Conservation (phyloP, 164 flowering plant genomes). For the Warburgia ugandensis region DNA sequence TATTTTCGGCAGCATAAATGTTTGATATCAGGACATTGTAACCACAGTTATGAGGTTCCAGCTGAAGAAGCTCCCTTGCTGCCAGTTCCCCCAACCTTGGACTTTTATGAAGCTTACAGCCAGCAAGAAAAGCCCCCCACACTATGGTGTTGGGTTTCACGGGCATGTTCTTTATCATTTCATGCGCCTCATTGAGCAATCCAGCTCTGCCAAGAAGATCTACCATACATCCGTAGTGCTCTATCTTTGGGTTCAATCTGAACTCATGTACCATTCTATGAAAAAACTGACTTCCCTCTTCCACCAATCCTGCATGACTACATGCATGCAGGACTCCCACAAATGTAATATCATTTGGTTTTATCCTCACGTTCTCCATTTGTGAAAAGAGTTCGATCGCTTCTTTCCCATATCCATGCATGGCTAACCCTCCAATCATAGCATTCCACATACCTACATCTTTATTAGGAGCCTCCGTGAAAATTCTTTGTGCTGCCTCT, state of each 20-base stretch:
- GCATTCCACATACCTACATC: constrained; percentile 54
- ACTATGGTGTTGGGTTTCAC: constrained; percentile 33
- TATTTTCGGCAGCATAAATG: constrained; percentile 42
- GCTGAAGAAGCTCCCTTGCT: constrained; percentile 28
- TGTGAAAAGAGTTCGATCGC: constrained; percentile 37
- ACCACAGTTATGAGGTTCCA: constrained; percentile 41
- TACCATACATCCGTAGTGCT: constrained; percentile 65
- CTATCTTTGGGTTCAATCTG: constrained; percentile 36
- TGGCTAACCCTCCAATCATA: constrained; percentile 45
- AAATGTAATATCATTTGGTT: constrained; percentile 48
- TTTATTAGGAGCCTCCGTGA: constrained; percentile 25
- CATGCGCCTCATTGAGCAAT: constrained; percentile 34
- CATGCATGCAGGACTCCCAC: constrained; percentile 46
- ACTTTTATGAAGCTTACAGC: constrained; percentile 45
- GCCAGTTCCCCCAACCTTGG: constrained; percentile 32
- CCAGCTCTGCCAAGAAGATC: constrained; percentile 66
- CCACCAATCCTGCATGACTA: constrained; percentile 56
- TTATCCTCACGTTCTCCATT: constrained; percentile 26
- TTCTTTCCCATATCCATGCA: constrained; percentile 51
- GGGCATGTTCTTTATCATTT: constrained; percentile 42
- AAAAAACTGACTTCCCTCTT: constrained; percentile 38
- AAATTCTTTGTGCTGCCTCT: constrained; percentile 25
- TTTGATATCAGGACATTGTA: constrained; percentile 42
- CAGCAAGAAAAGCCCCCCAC: constrained; percentile 56
- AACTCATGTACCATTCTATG: constrained; percentile 26